Percentiles rank a stretch among this genome's conserved stretches.
Evolutionary conservation across 768 basidiomycete species (phyloP).

Genomic region (Sarcomyxa edulis): DNA sequence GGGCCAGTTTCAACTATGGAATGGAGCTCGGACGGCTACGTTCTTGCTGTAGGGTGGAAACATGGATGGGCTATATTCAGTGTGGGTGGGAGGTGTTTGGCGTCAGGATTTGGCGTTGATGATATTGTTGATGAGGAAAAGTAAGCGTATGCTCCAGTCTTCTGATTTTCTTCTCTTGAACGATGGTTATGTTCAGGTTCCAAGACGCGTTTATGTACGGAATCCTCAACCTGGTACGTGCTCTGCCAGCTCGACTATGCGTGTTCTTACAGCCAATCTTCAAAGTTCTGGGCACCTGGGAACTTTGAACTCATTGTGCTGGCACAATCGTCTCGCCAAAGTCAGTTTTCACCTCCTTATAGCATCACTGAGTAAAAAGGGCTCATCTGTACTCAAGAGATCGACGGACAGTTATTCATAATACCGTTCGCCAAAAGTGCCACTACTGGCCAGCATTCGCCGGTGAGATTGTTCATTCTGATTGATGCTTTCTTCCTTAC

Average conservation of each 20-base stretch:
- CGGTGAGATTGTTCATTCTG: conserved; percentile 43
- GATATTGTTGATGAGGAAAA: conserved; percentile 52
- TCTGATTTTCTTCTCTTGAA: conserved; percentile 3
- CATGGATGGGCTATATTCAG: conserved; percentile 89
- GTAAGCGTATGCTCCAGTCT: conserved; percentile 21
- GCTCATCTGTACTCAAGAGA: conserved; percentile 29
- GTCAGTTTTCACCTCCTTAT: conserved; percentile 29
- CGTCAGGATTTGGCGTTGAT: conserved; percentile 69
- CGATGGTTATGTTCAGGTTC: conserved; percentile 33
- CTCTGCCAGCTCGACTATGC: no score
- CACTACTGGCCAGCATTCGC: conserved; percentile 85
- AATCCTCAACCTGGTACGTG: conserved; percentile 61
- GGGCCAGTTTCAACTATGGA: conserved; percentile 68
- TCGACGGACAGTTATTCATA: conserved; percentile 71
- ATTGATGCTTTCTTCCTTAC: not conserved
- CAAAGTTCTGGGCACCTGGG: conserved; percentile 89
- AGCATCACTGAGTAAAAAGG: conserved; percentile 4
- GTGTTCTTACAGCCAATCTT: no score
- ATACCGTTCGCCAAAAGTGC: conserved; percentile 96
- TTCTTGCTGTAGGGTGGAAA: conserved; percentile 88
- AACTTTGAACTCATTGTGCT: conserved; percentile 86
- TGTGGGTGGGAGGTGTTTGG: conserved; percentile 82
- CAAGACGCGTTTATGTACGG: conserved; percentile 88
- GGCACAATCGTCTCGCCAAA: conserved; percentile 45
- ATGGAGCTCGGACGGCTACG: conserved; percentile 96